Percentiles rank a stretch among this genome's conserved stretches.
phyloP scores from a whole-genome alignment of 2,329 filamentous ascomycete genomes.

The Aureobasidium namibiae region DNA sequence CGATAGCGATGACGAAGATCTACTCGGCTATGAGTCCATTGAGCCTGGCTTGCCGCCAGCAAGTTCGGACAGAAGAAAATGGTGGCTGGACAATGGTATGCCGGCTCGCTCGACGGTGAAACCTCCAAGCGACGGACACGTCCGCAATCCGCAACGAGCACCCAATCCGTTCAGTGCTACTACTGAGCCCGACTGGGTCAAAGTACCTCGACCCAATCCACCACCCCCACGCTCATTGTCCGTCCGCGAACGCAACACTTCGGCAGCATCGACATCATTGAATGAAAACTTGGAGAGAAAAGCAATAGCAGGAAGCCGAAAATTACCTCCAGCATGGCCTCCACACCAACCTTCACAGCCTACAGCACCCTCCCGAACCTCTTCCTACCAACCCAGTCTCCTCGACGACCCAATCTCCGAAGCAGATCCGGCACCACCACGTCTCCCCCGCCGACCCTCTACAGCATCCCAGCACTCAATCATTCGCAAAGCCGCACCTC shows the following conservation, averaged over 20 bases:
- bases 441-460: not conserved
- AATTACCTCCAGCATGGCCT: slow-evolving; percentile 12
- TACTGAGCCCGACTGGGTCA: slow-evolving; percentile 78
- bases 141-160: slow-evolving; percentile 64
- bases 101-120: slow-evolving; percentile 65
- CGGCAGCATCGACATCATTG: slow-evolving; percentile 6
- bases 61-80: slow-evolving; percentile 54
- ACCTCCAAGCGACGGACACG: slow-evolving; percentile 54
- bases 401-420: not conserved
- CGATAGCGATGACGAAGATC: slow-evolving; percentile 67
- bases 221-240: slow-evolving; percentile 18
- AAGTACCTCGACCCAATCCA: slow-evolving; percentile 29
- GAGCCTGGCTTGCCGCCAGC: slow-evolving; percentile 64
- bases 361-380: not conserved
- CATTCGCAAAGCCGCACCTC: slow-evolving; percentile 20
- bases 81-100: slow-evolving; percentile 59
- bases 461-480: slow-evolving; percentile 6
- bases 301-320: not conserved
- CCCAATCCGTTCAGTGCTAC: slow-evolving; percentile 73
- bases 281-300: not conserved
- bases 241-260: slow-evolving; percentile 14
- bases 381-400: not conserved
- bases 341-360: not conserved
- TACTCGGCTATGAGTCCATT: slow-evolving; percentile 73
- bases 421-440: not conserved